These are phyloP conservation scores for Conringia planisiliqua DNA, from an alignment of 345 rosid species.

Conservation along the genomic window DNA sequence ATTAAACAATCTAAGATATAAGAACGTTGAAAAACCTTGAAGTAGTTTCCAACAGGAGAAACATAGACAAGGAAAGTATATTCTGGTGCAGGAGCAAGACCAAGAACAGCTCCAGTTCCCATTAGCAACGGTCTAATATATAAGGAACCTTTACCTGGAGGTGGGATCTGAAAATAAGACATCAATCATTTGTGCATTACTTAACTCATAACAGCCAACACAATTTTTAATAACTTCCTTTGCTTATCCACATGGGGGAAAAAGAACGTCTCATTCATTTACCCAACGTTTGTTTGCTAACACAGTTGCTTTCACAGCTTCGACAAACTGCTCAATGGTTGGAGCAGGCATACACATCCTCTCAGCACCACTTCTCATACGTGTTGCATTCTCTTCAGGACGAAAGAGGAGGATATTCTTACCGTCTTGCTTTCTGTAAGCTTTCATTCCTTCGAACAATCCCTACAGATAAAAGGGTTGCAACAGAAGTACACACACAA, in stretches of 20 bases:
- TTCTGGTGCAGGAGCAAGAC: constrained; percentile 97
- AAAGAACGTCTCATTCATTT: constrained; percentile 1
- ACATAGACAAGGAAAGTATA: constrained; percentile 88
- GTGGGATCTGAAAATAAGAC: constrained; percentile 64
- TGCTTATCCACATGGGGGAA: background rate
- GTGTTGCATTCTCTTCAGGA: constrained; percentile 83
- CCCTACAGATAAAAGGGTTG: constrained; percentile 43
- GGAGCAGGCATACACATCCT: constrained; percentile 98
- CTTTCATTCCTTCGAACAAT: constrained; percentile 92
- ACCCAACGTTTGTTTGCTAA: constrained; percentile 98
- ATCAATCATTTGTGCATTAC: background rate
- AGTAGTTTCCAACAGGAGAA: constrained; percentile 96
- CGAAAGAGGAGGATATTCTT: constrained; percentile 67
- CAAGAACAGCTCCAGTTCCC: constrained; percentile 98
- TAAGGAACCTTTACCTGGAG: constrained; percentile 89
- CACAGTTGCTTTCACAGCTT: constrained; percentile 80
- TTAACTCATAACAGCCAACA: constrained; percentile 2
- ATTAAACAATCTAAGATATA: background rate
- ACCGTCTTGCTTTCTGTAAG: constrained; percentile 74
- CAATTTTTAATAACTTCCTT: background rate
- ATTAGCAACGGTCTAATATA: constrained; percentile 87
- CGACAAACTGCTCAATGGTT: constrained; percentile 75
- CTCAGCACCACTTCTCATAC: constrained; percentile 86
- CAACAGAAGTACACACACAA: background rate
- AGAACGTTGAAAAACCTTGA: constrained; percentile 48